Evolutionary conservation across 352 stramenopile species (phyloP), one percentile per base, ranked within the genome.

Genomic region (Phytophthora foliorum): DNA sequence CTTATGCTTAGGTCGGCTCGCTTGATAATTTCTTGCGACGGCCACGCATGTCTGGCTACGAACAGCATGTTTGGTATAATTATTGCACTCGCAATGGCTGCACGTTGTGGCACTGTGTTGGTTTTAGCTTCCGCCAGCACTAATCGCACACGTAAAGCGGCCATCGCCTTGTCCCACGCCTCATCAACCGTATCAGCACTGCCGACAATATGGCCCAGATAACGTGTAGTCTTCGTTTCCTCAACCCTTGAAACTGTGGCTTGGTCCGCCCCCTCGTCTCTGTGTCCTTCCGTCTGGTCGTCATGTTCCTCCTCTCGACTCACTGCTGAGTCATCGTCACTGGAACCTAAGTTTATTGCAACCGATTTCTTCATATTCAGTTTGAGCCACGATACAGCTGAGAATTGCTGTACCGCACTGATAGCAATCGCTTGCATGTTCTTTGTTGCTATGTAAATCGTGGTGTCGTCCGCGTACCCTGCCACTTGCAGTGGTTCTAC

Each of bases 21-120:
- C 27, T 25, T 45, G 6, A 46, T 21, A 0, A 51, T 29, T 0
- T 5, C 3, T 6, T 27, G 2, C 7, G 16, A 31, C 1, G 57
- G 57, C 32, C 45, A 64, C 0, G 45, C 45, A 31, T 64, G 57
- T 21, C 56, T 17, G 1, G 31, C 56, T 5, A 55, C 56, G 36
- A 51, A 64, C 2, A 64, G 22, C 9, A 64, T 5, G 3, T 64
- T 56, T 3, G 45, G 57, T 1, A 59, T 27, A 4, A 59, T 59
- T 0, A 59, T 49, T 4, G 52, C 34, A 0, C 16, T 36, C 19
- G 36, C 45, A 0, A 64, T 55, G 5, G 16, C 5, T 16, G 57
- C 45, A 4, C 57, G 32, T 21, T 64, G 57, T 4, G 31, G 3
- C 21, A 41, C 57, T 6, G 57, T 50, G 32, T 57, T 65, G 1